Evolutionary conservation across 192 early-diverging fungal species (phyloP), one percentile per base, ranked within the genome.

Genomic region (Martensiomyces pterosporus): DNA sequence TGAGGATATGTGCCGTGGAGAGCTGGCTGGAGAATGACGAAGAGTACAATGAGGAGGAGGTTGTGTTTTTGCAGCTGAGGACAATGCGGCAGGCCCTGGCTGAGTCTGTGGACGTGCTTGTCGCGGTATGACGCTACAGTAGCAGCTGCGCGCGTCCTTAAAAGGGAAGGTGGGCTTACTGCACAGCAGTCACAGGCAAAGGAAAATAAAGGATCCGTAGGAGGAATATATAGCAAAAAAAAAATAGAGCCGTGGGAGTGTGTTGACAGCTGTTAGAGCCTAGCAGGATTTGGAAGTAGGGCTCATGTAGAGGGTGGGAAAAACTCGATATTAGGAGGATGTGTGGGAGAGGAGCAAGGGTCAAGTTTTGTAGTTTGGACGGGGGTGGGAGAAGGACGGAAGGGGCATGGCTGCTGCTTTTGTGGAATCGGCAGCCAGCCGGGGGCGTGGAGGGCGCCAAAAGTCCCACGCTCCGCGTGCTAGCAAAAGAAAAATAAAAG

Each of bases 401-500:
- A n/a, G n/a, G n/a, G n/a, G n/a, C n/a, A n/a, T n/a, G n/a, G 2
- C 17, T 45, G 35, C 35, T 39, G 48, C 48, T 44, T 44, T 44
- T 54, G 13, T 19, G 4, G 9, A 15, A 25, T n/a, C n/a, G n/a
- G n/a, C 8, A 16, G 14, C 10, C 37, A 39, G 17, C 10, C 37
- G 17, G 37, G 37, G 17, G 17, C 8, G 37, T 4, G 17, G 17
- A n/a, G 6, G 32, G 23, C 42, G 43, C 43, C 38, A 61, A 54
- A 64, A 64, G 61, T 64, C 61, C 39, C 61, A 64, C 61, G 61
- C 53, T 64, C 35, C 26, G 22, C 41, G 60, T 49, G 46, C 59
- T 38, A 33, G n/a, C 13, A 27, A 39, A 24, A 24, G 24, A 7
- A 25, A 3, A 16, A 26, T 23, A 52, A 41, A 29, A 32, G 24